Evolutionary conservation across 2,329 filamentous ascomycete genomes (phyloP), one percentile per base, ranked within the genome.

Genomic region (Aureobasidium pullulans): DNA sequence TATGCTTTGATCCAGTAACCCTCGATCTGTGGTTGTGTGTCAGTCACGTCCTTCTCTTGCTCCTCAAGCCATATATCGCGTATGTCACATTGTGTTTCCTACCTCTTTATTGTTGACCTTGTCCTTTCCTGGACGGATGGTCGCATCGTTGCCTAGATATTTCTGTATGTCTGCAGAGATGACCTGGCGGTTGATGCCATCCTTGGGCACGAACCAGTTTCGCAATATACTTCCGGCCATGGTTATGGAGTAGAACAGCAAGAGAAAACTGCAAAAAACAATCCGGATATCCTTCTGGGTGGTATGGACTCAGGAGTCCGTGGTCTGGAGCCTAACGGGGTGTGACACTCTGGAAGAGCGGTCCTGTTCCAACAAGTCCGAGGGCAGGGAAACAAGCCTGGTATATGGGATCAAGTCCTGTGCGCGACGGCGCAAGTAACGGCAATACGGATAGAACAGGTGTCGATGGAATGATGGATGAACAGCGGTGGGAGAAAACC

Each of bases 1-100:
- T 79, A 79, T 37, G 77, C 77, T 57, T 76, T 77, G 64, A 80
- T 79, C 76, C 75, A 78, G 71, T 77, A 80, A 60, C 77, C 77
- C 52, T 72, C 65, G 61, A 75, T 71, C 65, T 76, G 75, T 48
- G 75, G 39, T n/a, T 6, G 11, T 7, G 9, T 42, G 40, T 59
- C 57, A 59, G 57, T 72, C 60, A 36, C 7, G 40, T 32, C 44
- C 28, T 13, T 29, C 3, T 11, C 28, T 6, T 16, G 16, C 19
- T 59, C 13, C 6, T 63, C 68, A 48, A 70, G 67, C 61, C 62
- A 48, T 23, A 4, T 15, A 16, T 36, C n/a, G 16, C 39, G 56
- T 29, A 10, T n/a, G 10, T 16, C 9, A 9, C 36, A 8, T 19
- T 7, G 19, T 40, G 36, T 59, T 23, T 16, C 59, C 40, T 54